Percentiles rank a stretch among this genome's conserved stretches.
phyloP scores from a whole-genome alignment of 305 asterid genomes.

The Plantago coronopus region DNA sequence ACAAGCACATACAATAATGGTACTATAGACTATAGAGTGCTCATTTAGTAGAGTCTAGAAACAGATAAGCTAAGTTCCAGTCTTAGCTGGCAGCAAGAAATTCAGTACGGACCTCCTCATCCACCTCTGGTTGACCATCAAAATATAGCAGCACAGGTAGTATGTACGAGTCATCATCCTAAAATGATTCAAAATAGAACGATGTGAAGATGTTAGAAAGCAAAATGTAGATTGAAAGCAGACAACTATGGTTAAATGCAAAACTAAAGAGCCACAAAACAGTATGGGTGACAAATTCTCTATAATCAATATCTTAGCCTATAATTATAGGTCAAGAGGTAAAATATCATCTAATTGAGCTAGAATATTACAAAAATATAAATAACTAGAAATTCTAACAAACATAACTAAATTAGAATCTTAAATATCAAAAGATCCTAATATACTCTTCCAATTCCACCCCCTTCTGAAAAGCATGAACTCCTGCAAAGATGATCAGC shows the following conservation, averaged over 20 bases:
- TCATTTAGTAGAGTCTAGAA: neutral
- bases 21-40: too few relatives aligned
- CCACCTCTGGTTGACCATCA: slow-evolving; percentile 93
- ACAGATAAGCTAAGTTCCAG: slow-evolving; percentile 14
- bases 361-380: neutral
- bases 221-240: neutral
- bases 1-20: neutral
- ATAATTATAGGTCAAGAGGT: neutral
- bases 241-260: neutral
- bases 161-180: slow-evolving; percentile 92
- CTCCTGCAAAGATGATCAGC: neutral
- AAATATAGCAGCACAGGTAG: slow-evolving; percentile 86
- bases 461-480: neutral
- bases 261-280: neutral
- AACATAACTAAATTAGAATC: neutral
- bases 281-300: neutral
- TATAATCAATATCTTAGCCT: neutral
- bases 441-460: neutral
- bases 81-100: slow-evolving; percentile 6
- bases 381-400: neutral
- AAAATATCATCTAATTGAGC: neutral
- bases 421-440: neutral
- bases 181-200: slow-evolving; percentile 26
- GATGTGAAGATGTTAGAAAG: neutral
- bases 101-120: slow-evolving; percentile 68